phyloP scores from a whole-genome alignment of 306 rosid species.

The Clitoria ternatea region DNA sequence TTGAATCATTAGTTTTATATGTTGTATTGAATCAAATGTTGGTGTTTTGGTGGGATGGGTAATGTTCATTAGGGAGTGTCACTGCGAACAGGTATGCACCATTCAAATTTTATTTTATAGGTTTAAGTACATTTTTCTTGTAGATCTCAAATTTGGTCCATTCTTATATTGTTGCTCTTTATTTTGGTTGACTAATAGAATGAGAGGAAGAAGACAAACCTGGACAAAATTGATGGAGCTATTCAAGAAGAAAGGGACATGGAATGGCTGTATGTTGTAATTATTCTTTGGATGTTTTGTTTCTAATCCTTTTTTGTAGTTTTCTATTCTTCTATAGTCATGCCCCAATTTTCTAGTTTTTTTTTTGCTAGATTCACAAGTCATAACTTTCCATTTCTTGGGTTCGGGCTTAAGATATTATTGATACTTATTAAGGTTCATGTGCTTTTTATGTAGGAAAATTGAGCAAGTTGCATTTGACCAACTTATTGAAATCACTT shows the following conservation, averaged over 20 bases:
- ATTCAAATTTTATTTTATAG: neutral
- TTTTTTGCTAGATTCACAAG: neutral
- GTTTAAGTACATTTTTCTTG: neutral
- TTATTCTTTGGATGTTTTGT: slow-evolving; percentile 22
- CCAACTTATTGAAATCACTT: slow-evolving; percentile 76
- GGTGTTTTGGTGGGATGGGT: too few species aligned
- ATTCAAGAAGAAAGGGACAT: slow-evolving; percentile 53
- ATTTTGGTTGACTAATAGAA: slow-evolving; percentile 45
- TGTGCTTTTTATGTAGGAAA: slow-evolving; percentile 51
- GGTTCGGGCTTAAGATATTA: slow-evolving; percentile 9
- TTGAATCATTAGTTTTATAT: too few species aligned
- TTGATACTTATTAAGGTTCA: slow-evolving; percentile 17
- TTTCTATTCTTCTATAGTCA: slow-evolving; percentile 11
- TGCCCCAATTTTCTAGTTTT: neutral
- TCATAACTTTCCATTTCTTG: neutral
- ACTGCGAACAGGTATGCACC: slow-evolving; percentile 64
- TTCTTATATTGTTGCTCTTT: slow-evolving; percentile 23
- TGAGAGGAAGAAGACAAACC: slow-evolving; percentile 54
- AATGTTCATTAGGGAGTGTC: too few species aligned
- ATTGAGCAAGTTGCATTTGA: slow-evolving; percentile 78
- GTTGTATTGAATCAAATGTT: too few species aligned
- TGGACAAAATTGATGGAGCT: slow-evolving; percentile 57
- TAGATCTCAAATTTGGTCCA: slow-evolving; percentile 16
- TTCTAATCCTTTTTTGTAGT: slow-evolving; percentile 1
- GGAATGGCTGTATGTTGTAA: slow-evolving; percentile 52